Evolutionary conservation across 2,329 filamentous ascomycete genomes (phyloP).

Genomic region (Colletotrichum sojae): DNA sequence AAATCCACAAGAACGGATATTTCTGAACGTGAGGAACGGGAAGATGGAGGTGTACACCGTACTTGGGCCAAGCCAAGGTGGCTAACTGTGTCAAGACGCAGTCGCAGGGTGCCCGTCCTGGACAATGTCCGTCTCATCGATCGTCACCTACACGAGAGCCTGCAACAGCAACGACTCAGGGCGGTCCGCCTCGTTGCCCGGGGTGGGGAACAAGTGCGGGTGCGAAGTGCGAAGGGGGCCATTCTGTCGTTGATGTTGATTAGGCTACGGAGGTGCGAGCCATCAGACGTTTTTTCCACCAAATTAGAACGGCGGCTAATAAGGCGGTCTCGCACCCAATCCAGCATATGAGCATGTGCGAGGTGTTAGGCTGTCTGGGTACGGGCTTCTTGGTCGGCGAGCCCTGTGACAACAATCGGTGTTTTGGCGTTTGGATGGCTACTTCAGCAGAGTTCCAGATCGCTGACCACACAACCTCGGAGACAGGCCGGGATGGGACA

Average conservation of each 20-base stretch:
- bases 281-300: slow-evolving; percentile 16
- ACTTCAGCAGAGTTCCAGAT: slow-evolving; percentile 32
- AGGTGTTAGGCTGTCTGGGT: slow-evolving; percentile 7
- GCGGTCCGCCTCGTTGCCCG: slow-evolving; percentile 9
- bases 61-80: slow-evolving; percentile 31
- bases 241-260: too few relatives aligned
- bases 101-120: slow-evolving; percentile 34
- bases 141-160: slow-evolving; percentile 11
- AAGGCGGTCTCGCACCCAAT: slow-evolving; percentile 25
- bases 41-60: slow-evolving; percentile 2
- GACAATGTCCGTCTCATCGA: slow-evolving; percentile 36
- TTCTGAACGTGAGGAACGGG: background rate
- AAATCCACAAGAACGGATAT: slow-evolving; percentile 10
- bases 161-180: slow-evolving; percentile 34
- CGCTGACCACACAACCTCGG: slow-evolving; percentile 22
- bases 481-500: slow-evolving; percentile 21
- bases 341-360: slow-evolving; percentile 19
- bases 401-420: background rate
- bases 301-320: slow-evolving; percentile 23
- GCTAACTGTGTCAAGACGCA: slow-evolving; percentile 13
- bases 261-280: background rate
- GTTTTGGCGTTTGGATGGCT: slow-evolving; percentile 29
- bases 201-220: slow-evolving; percentile 9
- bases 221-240: too few relatives aligned
- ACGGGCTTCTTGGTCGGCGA: slow-evolving; percentile 1